Evolutionary conservation across 2,329 filamentous ascomycete species (phyloP), one percentile per base, ranked within the genome.

Genomic region (Arthroderma sp.): DNA sequence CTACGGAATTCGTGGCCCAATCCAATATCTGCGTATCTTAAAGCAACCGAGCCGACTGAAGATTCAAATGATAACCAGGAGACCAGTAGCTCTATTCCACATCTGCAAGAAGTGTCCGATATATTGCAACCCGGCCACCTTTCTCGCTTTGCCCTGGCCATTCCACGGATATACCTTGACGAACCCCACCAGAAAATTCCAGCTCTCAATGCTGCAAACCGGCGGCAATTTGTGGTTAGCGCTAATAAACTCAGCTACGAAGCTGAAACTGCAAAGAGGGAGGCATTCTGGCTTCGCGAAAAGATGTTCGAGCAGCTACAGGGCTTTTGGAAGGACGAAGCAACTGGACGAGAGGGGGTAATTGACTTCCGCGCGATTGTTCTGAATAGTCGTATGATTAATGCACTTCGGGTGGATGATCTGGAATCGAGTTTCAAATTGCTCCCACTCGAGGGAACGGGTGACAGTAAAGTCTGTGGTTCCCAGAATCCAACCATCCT

Each of bases 271-370:
- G 81, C 83, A 11, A 86, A 80, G 60, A 79, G 91, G 55, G 89
- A 95, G 72, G 83, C 85, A 0, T 96, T 96, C 69, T 96, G 91
- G 91, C 95, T 89, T 70, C 82, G 90, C 15, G 87, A 95, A 69
- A 83, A 82, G 66, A 79, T 96, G 1, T 78, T 96, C 2, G 84
- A 86, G 59, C 77, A 78, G 43, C 73, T 95, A 8, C 78, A 77
- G 25, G 89, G 85, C 0, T 81, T 78, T 0, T 96, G 91, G 91
- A 81, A 76, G 57, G 81, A 84, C 62, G 72, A 75, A 15, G 82
- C 81, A 0, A 72, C 75, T 63, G 74, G 74, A 1, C 79, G 85
- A 39, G 73, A 75, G 49, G 91, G 91, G 2, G 77, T 76, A 1
- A 80, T 96, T 55, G 88, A 95, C 66, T 74, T 95, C 3, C 83